Evolutionary conservation across 768 basidiomycete genomes (phyloP).

Genomic region (Russula griseocarnosa): DNA sequence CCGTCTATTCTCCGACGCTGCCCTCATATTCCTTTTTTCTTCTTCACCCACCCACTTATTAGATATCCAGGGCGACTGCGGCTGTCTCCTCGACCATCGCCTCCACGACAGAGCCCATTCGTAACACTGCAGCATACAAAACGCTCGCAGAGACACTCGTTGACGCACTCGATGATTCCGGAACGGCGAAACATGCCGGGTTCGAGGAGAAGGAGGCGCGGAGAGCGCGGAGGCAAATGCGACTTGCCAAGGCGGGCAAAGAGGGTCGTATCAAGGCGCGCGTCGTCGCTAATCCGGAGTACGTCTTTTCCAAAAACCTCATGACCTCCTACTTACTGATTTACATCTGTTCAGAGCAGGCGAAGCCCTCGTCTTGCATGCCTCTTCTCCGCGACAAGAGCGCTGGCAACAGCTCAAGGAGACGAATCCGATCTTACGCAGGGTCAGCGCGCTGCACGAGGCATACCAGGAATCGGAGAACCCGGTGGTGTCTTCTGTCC

Average conservation of each 20-base stretch:
- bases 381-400: constrained; percentile 73
- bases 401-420: constrained; percentile 77
- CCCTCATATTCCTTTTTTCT: background rate
- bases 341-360: constrained; percentile 59
- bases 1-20: background rate
- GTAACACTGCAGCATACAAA: constrained; percentile 95
- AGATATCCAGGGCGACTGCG: constrained; percentile 84
- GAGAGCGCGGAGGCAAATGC: constrained; percentile 68
- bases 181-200: constrained; percentile 89
- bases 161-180: constrained; percentile 92
- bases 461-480: constrained; percentile 92
- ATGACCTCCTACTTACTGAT: background rate
- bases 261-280: constrained; percentile 54
- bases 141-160: constrained; percentile 80
- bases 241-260: constrained; percentile 83
- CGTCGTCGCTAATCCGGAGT: constrained; percentile 78
- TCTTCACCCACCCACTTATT: background rate
- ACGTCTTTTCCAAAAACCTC: constrained; percentile 34
- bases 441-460: constrained; percentile 54
- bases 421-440: constrained; percentile 70
- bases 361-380: constrained; percentile 76
- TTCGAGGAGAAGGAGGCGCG: constrained; percentile 94
- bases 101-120: constrained; percentile 91
- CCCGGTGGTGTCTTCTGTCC: constrained; percentile 74
- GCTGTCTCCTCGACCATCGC: constrained; percentile 84